Evolutionary conservation across 306 rosid genomes (phyloP), one percentile per base, ranked within the genome.

Genomic region (Vigna unguiculata): DNA sequence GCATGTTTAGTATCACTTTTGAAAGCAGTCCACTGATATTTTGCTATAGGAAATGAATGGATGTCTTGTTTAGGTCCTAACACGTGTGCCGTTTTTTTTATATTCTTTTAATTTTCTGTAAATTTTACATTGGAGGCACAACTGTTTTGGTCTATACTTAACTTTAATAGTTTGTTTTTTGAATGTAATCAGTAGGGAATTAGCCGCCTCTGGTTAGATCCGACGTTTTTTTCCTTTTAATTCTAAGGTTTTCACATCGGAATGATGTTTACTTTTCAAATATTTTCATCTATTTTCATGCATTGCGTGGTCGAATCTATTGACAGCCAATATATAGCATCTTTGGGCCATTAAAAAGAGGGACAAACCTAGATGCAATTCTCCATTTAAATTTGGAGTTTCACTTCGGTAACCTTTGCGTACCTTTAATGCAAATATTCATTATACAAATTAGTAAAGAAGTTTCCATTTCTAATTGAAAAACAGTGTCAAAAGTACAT

Each of bases 11-110:
- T 19, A 28, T 59, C 40, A 59, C 65, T 28, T 36, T 22, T 15
- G 7, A 25, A 67, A 47, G 51, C 41, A 74, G 34, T 73, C 4
- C 9, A 38, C 71, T 32, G 47, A 63, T 1, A 3, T 20, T 55
- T 52, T 43, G 28, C 16, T 51, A 38, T 55, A 6, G 45, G 25
- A 12, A 38, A 55, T 30, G 28, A 53, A 34, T 24, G 3, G 19
- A 11, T 55, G 65, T 72, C 55, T 57, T 59, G 45, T 63, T 76
- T 81, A 59, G 77, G 46, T 48, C 21, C 34, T 15, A 21, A 34
- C 20, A 10, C 25, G 41, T 49, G 48, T 47, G 78, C 68, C 2
- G 20, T 28, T 59, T 57, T 28, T 28, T 25, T 28, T 28, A 28
- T n/a, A n/a, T n/a, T 52, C 24, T 52, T 49, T 52, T 53, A 53